Base-by-base conservation (phyloP, 2,329 filamentous ascomycete species). In the Arthrobotrys sinensis region DNA sequence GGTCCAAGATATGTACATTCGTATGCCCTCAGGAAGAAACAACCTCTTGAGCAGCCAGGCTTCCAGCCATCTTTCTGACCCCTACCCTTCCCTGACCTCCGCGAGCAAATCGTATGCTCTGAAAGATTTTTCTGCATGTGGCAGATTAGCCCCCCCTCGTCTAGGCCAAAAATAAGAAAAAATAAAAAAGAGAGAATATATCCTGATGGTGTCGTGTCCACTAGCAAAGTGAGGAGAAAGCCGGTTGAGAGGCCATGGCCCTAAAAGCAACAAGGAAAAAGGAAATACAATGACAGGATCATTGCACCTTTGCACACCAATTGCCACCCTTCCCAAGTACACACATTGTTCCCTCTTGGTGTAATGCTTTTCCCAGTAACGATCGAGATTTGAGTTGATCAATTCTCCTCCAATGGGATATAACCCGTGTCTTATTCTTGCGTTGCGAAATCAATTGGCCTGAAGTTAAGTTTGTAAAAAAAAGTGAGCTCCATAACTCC, bases 361-460 rank as follows among this genome's bases (percentile, higher is more conserved):
- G 67, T 55, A 72, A 45, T 78, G 63, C 45, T 62, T 72, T 73
- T 66, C 46, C 63, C 46, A 66, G 60, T 67, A 67, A 55, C 62
- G 71, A 72, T 64, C 62, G 64, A 76, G 75, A 78, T 62, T 64
- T 72, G 75, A 78, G 75, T 78, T 78, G 75, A 72, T 71, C 75
- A 78, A 78, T 78, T 78, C 75, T 78, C 75, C 75, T 78, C 75
- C 75, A 78, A 78, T 78, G 75, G 75, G 75, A 78, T 78, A 78
- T 70, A 78, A 72, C 75, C 75, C 75, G 75, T 72, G 67, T 78
- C 75, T 78, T 71, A 71, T 62, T 57, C 62, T 78, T 78, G 75
- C 75, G 75, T 78, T 78, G 75, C 63, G 66, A 62, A 72, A 48
- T 78, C 75, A 67, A 78, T 78, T 78, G 73, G 72, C 66, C 73